These are phyloP conservation scores for Mercurialis annua DNA, from an alignment of 345 rosid genomes.

Conservation along the genomic window DNA sequence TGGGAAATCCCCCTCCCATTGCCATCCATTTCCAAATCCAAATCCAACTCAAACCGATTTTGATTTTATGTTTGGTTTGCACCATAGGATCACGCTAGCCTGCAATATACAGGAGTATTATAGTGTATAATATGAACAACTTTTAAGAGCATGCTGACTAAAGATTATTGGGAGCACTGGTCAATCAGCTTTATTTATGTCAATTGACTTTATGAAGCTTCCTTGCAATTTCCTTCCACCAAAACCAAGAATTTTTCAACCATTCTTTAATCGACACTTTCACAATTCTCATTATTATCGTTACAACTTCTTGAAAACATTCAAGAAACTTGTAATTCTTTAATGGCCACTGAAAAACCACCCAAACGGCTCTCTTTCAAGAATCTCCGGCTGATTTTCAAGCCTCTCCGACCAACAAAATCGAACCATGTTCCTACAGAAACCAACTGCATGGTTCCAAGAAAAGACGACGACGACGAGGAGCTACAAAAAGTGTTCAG, in stretches of 20 bases:
- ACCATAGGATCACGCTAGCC: no score
- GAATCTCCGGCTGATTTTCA: constrained; percentile 27
- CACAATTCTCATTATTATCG: no score
- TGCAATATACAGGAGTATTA: no score
- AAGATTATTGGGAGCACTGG: background rate
- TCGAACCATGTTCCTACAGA: background rate
- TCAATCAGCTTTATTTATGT: background rate
- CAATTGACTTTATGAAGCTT: background rate
- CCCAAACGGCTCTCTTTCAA: constrained; percentile 37
- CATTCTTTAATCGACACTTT: no score
- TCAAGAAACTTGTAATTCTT: no score
- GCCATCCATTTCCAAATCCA: no score
- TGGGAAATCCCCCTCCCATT: no score
- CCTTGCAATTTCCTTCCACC: constrained; percentile 12
- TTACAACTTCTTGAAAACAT: no score
- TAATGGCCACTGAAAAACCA: constrained; percentile 23
- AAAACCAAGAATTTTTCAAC: background rate
- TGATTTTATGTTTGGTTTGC: no score
- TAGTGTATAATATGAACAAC: background rate
- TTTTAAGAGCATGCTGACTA: background rate
- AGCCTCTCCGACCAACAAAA: constrained; percentile 17
- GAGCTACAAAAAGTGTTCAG: constrained; percentile 59
- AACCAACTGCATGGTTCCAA: constrained; percentile 6
- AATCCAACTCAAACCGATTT: no score
- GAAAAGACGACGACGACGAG: constrained; percentile 8